A percentile compares a stretch with the other conserved stretches of the same genome.
Conservation (phyloP, 345 rosid genomes). For the Eucalyptus viminalis region DNA sequence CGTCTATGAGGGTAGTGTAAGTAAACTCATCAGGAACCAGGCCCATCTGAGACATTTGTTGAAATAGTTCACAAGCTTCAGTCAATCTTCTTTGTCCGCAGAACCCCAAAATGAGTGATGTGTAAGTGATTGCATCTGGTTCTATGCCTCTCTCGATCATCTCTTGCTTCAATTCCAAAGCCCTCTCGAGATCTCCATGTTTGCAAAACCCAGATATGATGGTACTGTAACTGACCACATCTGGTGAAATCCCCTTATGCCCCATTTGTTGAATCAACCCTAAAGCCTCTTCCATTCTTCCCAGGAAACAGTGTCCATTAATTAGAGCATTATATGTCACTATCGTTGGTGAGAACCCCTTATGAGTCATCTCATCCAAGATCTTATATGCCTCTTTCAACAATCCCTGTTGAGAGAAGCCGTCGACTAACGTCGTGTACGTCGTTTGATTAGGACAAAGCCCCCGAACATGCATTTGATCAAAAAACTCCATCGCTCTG, state of each 20-base stretch:
- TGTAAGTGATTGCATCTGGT: conserved; percentile 63
- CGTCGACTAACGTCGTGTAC: conserved; percentile 71
- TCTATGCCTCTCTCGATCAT: conserved; percentile 52
- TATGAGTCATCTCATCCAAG: conserved; percentile 43
- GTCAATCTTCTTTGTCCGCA: conserved; percentile 52
- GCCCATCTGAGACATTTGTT: conserved; percentile 46
- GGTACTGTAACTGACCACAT: conserved; percentile 79
- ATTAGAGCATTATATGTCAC: conserved; percentile 77
- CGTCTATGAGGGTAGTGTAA: conserved; percentile 69
- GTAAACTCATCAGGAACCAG: conserved; percentile 60
- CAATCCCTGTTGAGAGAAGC: conserved; percentile 61
- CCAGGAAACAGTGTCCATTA: conserved; percentile 59
- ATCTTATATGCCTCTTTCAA: conserved; percentile 52
- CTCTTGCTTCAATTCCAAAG: conserved; percentile 42
- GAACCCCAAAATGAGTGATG: conserved; percentile 66
- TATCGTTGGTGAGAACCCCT: conserved; percentile 63
- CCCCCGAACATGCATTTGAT: conserved; percentile 79
- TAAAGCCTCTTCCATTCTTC: conserved; percentile 56
- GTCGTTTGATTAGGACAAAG: conserved; percentile 70
- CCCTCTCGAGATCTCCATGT: conserved; percentile 43
- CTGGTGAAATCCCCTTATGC: conserved; percentile 48
- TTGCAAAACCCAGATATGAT: conserved; percentile 64
- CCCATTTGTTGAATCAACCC: conserved; percentile 41
- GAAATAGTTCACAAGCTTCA: conserved; percentile 68
- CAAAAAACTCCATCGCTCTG: conserved; percentile 64